Evolutionary conservation across 23 red algal species (phyloP).

Genomic region (Gracilaria gracilis): DNA sequence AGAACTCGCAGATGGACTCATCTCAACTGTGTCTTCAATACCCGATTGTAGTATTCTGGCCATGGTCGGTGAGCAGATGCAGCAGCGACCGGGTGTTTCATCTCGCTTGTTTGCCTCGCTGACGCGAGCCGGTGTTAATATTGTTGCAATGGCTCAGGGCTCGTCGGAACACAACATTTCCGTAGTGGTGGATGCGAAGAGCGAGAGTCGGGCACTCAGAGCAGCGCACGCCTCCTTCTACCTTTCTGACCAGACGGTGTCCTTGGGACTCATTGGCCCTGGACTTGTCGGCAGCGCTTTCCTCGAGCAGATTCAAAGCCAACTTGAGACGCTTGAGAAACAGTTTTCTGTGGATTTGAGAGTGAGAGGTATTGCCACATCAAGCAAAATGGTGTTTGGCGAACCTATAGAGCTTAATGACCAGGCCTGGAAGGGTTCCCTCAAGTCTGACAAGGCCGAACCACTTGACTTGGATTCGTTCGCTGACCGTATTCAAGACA

Average conservation of each 20-base stretch:
- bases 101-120: conserved; percentile 89
- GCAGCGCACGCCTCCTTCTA: conserved; percentile 95
- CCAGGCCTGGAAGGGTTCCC: conserved; percentile 51
- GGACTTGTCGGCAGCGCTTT: conserved; percentile 92
- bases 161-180: conserved; percentile 97
- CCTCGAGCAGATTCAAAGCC: conserved; percentile 89
- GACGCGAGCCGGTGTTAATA: conserved; percentile 88
- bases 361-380: conserved; percentile 83
- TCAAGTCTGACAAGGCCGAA: conserved; percentile 40
- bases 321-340: conserved; percentile 65
- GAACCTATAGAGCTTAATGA: conserved; percentile 74
- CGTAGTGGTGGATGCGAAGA: conserved; percentile 76
- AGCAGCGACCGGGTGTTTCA: conserved; percentile 86
- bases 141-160: conserved; percentile 95
- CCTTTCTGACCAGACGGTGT: conserved; percentile 90
- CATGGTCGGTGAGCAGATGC: conserved; percentile 99
- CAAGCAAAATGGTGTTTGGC: conserved; percentile 84
- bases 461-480: conserved; percentile 72
- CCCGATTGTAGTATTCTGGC: conserved; percentile 88
- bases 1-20: conserved; percentile 89
- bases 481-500: conserved; percentile 83
- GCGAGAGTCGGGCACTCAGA: conserved; percentile 83
- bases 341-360: conserved; percentile 94
- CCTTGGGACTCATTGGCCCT: conserved; percentile 90
- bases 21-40: conserved; percentile 79